These are phyloP conservation scores for Globisporangium barbulae DNA, from an alignment of 352 stramenopile species.

Conservation along the genomic window DNA sequence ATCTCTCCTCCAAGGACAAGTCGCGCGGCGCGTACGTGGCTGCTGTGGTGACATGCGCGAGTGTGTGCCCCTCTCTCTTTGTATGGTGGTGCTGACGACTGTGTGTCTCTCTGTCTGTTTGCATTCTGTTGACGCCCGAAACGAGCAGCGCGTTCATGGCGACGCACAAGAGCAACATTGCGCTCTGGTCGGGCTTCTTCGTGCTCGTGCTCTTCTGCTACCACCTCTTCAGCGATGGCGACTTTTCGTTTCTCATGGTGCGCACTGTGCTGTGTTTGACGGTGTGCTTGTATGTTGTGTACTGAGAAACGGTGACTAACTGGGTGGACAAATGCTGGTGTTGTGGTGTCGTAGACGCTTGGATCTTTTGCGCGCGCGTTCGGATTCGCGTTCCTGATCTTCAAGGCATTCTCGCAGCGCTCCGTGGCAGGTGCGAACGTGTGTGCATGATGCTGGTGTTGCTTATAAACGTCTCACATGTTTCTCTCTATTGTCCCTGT, in stretches of 20 bases:
- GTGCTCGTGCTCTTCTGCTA: slow-evolving; percentile 94
- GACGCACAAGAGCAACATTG: slow-evolving; percentile 94
- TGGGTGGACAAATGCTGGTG: background rate
- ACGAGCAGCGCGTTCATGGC: slow-evolving; percentile 56
- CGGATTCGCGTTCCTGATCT: slow-evolving; percentile 92
- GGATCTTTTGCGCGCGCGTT: slow-evolving; percentile 89
- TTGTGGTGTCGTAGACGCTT: slow-evolving; percentile 66
- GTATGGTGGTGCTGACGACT: background rate
- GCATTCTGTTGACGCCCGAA: background rate
- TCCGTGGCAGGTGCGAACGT: slow-evolving; percentile 67
- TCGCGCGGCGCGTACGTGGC: slow-evolving; percentile 36
- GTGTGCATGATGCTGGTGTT: background rate
- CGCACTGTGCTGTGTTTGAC: background rate
- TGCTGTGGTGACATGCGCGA: background rate
- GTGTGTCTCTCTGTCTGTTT: slow-evolving; percentile 2
- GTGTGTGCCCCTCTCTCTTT: background rate
- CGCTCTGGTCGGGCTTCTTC: slow-evolving; percentile 95
- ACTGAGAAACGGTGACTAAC: background rate
- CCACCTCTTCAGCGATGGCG: slow-evolving; percentile 95
- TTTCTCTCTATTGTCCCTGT: background rate
- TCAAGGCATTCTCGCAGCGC: slow-evolving; percentile 93
- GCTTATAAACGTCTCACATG: background rate
- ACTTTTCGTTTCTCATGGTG: slow-evolving; percentile 99
- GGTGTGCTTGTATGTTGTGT: background rate
- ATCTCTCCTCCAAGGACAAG: slow-evolving; percentile 59